Percentiles rank a stretch among this genome's conserved stretches.
Conservation (phyloP, 192 early-diverging fungal genomes). For the Coemansia sp. region DNA sequence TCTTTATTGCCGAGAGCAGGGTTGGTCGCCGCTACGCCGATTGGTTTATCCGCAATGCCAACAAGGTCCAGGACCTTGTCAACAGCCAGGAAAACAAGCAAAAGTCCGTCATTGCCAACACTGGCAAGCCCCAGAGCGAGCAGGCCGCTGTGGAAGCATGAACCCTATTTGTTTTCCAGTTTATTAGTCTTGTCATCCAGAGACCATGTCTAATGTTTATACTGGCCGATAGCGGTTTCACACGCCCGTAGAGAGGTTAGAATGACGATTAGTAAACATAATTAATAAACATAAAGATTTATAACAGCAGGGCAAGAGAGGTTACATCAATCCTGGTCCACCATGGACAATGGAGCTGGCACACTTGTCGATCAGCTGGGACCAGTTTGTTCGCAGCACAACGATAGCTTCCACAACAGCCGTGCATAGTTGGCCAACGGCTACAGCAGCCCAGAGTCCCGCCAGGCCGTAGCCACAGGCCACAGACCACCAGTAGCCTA, state of each 20-base stretch:
- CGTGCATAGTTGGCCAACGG: slow-evolving; percentile 31
- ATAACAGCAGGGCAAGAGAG: too few species aligned
- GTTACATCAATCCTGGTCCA: too few species aligned
- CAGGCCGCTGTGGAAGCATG: neutral
- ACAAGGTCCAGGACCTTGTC: slow-evolving; percentile 67
- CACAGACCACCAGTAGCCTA: slow-evolving; percentile 55
- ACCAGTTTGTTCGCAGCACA: slow-evolving; percentile 36
- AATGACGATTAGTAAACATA: too few species aligned
- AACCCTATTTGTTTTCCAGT: neutral
- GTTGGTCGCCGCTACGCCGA: slow-evolving; percentile 89
- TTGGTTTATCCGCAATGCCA: slow-evolving; percentile 93
- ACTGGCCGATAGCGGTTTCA: too few species aligned
- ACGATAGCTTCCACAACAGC: slow-evolving; percentile 15
- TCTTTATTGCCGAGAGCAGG: slow-evolving; percentile 91
- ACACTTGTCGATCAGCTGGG: slow-evolving; percentile 16
- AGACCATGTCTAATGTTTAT: too few species aligned
- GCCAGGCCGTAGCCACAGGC: slow-evolving; percentile 51
- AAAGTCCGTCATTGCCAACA: slow-evolving; percentile 23
- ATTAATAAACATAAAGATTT: neutral
- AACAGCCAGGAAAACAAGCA: slow-evolving; percentile 37
- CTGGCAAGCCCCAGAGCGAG: slow-evolving; percentile 15
- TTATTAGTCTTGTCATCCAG: too few species aligned
- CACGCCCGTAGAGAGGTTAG: too few species aligned
- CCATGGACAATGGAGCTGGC: slow-evolving; percentile 7
- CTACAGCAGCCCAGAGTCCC: slow-evolving; percentile 64